Evolutionary conservation across 106 monocot genomes (phyloP), one percentile per base, ranked within the genome.

Genomic region (Dioscorea dumetorum): DNA sequence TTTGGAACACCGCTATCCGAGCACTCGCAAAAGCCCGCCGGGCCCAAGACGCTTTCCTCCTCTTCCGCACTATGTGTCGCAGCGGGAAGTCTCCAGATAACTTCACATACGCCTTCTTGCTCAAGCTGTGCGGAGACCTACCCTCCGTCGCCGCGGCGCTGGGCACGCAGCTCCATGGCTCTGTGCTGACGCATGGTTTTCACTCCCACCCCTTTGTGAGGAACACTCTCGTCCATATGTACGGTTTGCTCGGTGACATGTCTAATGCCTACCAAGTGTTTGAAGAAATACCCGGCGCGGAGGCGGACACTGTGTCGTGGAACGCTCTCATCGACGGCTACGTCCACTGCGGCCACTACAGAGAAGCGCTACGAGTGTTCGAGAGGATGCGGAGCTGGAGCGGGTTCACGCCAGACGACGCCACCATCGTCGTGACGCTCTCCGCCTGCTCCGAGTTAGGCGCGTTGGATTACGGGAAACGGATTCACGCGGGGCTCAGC

Each of bases 211-310:
- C 70, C 12, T 76, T 66, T 28, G 86, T 86, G 51, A 19, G 64
- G 54, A 91, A 91, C 68, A 92, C 82, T 15, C 75, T 88, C 16
- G 64, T 88, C 49, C 85, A 85, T 57, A 74, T 83, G 83, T 88
- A 92, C 31, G 79, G 70, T 28, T 31, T 71, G 65, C 57, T 76
- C 22, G 8, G 28, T 2, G 60, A 71, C 22, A 57, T 79, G 48
- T 24, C 0, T 0, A 14, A 53, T 21, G 84, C 88, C 4, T 70
- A 66, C 19, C 51, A 16, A 64, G 5, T 84, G 79, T 84, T 88
- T 19, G 88, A 81, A 24, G 81, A 79, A 81, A 79, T 76, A 33
- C 24, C 73, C 11, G 28, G 18, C 2, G 33, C 0, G n/a, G 81
- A 84, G 48, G 21, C 84, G 1, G 54, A 41, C 41, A 41, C 41